Evolutionary conservation across 1,139 yeast genomes (phyloP).

Genomic region (Saccharomyces uvarum): DNA sequence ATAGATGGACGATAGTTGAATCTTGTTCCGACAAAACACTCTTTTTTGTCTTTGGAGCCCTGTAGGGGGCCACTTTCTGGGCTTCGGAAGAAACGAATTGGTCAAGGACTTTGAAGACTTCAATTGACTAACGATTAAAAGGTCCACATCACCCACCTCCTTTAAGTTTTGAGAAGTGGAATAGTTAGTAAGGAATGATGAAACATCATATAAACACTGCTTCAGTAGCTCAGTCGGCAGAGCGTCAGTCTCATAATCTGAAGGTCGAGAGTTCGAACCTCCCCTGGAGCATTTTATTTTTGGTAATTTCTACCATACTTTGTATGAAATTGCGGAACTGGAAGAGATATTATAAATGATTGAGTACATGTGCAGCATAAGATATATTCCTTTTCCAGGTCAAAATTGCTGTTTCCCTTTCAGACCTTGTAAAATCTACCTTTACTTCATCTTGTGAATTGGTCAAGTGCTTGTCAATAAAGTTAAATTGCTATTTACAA

Average conservation of each 20-base stretch:
- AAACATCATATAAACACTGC: conserved; percentile 14
- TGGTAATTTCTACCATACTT: neutral
- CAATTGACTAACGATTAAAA: conserved; percentile 85
- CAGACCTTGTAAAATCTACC: no score
- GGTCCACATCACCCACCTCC: conserved; percentile 46
- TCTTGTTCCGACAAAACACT: no score
- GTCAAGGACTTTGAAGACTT: conserved; percentile 87
- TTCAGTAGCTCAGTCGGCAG: conserved; percentile 42
- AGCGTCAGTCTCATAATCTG: conserved; percentile 45
- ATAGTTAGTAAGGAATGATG: neutral
- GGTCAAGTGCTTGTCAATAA: neutral
- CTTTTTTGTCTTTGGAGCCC: no score
- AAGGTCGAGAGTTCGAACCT: conserved; percentile 38
- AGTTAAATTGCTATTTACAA: neutral
- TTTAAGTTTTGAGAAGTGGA: no score
- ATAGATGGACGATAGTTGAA: no score
- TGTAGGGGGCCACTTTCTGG: conserved; percentile 91
- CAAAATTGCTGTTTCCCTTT: no score
- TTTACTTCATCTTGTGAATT: no score
- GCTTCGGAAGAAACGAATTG: conserved; percentile 96
- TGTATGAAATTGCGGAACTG: neutral
- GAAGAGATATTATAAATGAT: no score
- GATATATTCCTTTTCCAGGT: no score
- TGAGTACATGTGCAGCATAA: no score
- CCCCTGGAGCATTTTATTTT: conserved; percentile 23